These are phyloP conservation scores for Cymodocea nodosa DNA, from an alignment of 116 monocot genomes.

Conservation along the genomic window DNA sequence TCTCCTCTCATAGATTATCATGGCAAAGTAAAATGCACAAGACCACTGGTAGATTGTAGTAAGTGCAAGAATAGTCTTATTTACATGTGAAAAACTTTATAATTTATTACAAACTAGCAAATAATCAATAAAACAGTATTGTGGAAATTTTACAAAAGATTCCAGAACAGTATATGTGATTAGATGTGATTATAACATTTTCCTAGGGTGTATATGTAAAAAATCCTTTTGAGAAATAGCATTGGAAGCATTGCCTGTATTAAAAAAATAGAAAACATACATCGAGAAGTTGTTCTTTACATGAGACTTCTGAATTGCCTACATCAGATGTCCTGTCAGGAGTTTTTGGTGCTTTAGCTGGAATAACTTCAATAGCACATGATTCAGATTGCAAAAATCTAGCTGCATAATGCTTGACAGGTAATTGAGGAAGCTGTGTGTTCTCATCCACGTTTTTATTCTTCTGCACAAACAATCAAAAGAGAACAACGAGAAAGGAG, in stretches of 20 bases:
- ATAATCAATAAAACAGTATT: too few relatives aligned
- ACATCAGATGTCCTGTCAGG: constrained; percentile 58
- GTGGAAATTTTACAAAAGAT: too few relatives aligned
- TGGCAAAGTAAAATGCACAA: too few relatives aligned
- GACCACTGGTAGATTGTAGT: too few relatives aligned
- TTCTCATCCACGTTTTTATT: constrained; percentile 12
- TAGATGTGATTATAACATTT: too few relatives aligned
- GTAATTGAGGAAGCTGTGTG: constrained; percentile 4
- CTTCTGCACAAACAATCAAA: constrained; percentile 12
- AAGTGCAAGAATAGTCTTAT: too few relatives aligned
- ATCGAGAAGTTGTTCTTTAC: constrained; percentile 51
- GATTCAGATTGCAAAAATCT: constrained; percentile 41
- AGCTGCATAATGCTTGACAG: constrained; percentile 60
- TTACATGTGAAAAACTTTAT: too few relatives aligned
- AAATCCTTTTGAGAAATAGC: constrained; percentile 1
- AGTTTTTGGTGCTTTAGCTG: constrained; percentile 67
- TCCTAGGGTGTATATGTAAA: too few relatives aligned
- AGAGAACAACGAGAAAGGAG: neutral
- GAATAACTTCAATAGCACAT: constrained; percentile 12
- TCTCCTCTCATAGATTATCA: too few relatives aligned
- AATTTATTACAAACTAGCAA: too few relatives aligned
- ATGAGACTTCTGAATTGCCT: constrained; percentile 35
- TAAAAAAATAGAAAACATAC: constrained; percentile 24
- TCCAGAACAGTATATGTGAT: too few relatives aligned
- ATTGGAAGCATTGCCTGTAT: constrained; percentile 18